phyloP scores from a whole-genome alignment of 192 early-diverging fungal species.

The Gonapodya sp. region DNA sequence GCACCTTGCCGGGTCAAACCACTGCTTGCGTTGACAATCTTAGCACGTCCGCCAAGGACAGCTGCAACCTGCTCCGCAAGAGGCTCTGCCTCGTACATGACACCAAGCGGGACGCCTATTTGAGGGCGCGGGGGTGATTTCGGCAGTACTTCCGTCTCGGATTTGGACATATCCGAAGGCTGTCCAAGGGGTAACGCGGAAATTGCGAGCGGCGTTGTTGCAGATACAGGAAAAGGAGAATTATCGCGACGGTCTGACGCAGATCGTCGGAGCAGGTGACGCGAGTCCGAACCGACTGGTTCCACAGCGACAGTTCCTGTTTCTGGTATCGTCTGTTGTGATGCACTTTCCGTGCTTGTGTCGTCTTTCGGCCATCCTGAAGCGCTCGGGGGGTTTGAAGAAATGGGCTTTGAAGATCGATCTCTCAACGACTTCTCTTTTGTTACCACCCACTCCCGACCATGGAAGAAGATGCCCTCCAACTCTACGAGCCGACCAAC shows the following conservation, averaged over 20 bases:
- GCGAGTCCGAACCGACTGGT: too few relatives aligned
- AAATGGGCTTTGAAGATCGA: too few relatives aligned
- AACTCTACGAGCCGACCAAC: slow-evolving; percentile 70
- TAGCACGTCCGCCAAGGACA: neutral
- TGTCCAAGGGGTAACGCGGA: neutral
- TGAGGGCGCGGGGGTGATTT: neutral
- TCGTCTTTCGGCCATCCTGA: too few relatives aligned
- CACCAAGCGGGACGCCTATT: neutral
- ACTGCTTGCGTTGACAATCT: neutral
- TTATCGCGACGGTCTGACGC: too few relatives aligned
- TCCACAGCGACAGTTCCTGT: neutral
- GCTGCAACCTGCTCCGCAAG: neutral
- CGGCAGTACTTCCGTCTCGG: neutral
- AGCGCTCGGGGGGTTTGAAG: too few relatives aligned
- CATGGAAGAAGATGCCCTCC: slow-evolving; percentile 23
- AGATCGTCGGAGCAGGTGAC: too few relatives aligned
- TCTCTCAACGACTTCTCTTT: neutral
- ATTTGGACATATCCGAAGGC: neutral
- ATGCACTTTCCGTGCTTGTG: too few relatives aligned
- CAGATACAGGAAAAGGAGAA: too few relatives aligned
- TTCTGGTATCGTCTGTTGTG: neutral
- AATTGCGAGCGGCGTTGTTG: neutral
- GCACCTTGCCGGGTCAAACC: neutral
- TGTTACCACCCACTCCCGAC: neutral
- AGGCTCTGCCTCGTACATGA: neutral